Percentiles rank a stretch among this genome's conserved stretches.
Evolutionary conservation across 169 alveolate species (phyloP).

Genomic region (Plasmodium relictum): DNA sequence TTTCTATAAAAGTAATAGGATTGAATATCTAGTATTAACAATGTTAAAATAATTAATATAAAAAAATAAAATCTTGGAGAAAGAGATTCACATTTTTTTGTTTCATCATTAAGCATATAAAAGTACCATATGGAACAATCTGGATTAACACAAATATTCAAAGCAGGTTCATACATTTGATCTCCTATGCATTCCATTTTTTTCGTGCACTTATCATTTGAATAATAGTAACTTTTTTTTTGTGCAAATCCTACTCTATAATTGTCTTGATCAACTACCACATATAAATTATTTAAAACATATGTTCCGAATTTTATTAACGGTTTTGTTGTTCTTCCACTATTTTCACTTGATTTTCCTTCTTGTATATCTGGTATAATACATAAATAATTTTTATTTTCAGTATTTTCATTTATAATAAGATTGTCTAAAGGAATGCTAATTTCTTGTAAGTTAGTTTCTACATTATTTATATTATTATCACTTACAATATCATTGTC

Average conservation of each 20-base stretch:
- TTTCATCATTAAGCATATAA: slow-evolving; percentile 79
- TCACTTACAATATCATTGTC: slow-evolving; percentile 78
- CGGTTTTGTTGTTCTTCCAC: slow-evolving; percentile 82
- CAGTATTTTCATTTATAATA: slow-evolving; percentile 60
- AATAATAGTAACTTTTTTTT: slow-evolving; percentile 67
- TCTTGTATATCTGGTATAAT: slow-evolving; percentile 80
- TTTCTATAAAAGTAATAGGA: slow-evolving; percentile 68
- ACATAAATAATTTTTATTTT: slow-evolving; percentile 69
- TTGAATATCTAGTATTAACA: slow-evolving; percentile 57
- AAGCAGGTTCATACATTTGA: slow-evolving; percentile 83
- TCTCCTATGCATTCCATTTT: slow-evolving; percentile 80
- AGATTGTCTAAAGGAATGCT: slow-evolving; percentile 78
- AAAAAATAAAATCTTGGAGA: slow-evolving; percentile 51
- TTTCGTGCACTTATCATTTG: slow-evolving; percentile 77
- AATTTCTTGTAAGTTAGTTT: slow-evolving; percentile 53
- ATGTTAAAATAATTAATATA: slow-evolving; percentile 9
- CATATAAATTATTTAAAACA: slow-evolving; percentile 82
- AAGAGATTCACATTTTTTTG: slow-evolving; percentile 60
- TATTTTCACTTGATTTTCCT: slow-evolving; percentile 41
- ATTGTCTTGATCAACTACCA: slow-evolving; percentile 82
- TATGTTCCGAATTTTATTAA: slow-evolving; percentile 83
- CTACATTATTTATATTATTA: slow-evolving; percentile 59
- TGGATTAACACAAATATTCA: slow-evolving; percentile 85
- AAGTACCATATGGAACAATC: slow-evolving; percentile 84
- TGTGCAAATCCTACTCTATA: slow-evolving; percentile 80